Evolutionary conservation across 1,284 basidiomycete genomes (phyloP), one percentile per base, ranked within the genome.

Genomic region (Apiotrichum gracile): DNA sequence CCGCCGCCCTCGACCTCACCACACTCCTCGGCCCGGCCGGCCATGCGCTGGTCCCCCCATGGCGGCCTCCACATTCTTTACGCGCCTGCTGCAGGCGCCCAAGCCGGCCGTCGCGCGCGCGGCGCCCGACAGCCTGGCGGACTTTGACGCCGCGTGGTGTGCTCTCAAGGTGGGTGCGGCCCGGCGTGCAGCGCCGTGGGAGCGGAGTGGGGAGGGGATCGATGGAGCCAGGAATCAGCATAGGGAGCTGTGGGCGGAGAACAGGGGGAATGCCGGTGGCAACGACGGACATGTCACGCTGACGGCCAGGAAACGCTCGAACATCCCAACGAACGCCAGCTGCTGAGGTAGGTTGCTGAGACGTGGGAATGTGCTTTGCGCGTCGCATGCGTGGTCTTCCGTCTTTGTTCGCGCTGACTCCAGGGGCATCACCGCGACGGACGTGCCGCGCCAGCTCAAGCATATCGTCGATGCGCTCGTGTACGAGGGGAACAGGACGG

Each of bases 401-500:
- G 7, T 14, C 88, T 90, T 75, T 79, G 88, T 37, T 87, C 6
- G 9, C 91, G 47, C 79, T 82, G 26, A 49, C 51, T 8, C 3
- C 27, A 83, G 82, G 65, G 92, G 92, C 5, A 91, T 97, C 65
- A 76, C 78, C 37, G 82, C 85, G 12, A 94, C 92, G 2, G 82
- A 85, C 70, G 88, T 94, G 0, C 89, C 91, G 10, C 77, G 73
- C 7, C 82, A 85, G 55, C 78, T 97, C 17, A 82, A 85, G 66
- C 82, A 84, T n/a, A 85, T 97, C 78, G 86, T 91, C 4, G 88
- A 93, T 71, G 81, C 87, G 3, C 79, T 97, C 41, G 88, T 94
- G 17, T 84, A 85, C 77, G 92, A 96, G 72, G 85, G 86, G 24
- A 85, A 86, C 17, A 79, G 85, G 57, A 83, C 81, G 19, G 88